Base-by-base conservation (phyloP, 2,329 filamentous ascomycete species). In the Xylariaceae sp. region DNA sequence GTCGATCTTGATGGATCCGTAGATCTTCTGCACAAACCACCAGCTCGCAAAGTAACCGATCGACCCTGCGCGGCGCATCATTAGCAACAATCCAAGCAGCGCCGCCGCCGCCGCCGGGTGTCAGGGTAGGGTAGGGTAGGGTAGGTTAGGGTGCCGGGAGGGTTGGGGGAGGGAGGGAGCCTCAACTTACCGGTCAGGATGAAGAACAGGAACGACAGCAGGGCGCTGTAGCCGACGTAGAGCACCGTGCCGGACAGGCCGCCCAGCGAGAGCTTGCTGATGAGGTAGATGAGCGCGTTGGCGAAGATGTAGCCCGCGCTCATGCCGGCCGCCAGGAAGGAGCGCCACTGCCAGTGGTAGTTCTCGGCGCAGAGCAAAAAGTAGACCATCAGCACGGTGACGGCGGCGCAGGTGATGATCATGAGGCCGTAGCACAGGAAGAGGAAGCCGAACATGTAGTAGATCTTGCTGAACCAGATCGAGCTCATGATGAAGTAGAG, bases 361-460 rank as follows among this genome's bases (percentile, higher is more conserved):
- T 98, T 92, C 64, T 98, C 92, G 1, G 86, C 80, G 56, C 90
- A 96, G 11, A 98, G 77, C 48, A 98, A 59, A 68, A 96, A 96
- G 63, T 98, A 98, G 0, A 95, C 85, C 72, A 96, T 81, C 13
- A 98, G 68, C 7, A 96, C 80, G 1, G 92, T 96, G 25, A 93
- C 90, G 1, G 89, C 82, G 0, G 90, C 90, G 38, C 83, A 88
- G 1, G 92, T 96, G 50, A 94, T 83, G 49, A 96, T 87, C 88
- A 98, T 95, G 31, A 98, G 75, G 9, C 85, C 89, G 55, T 94
- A 98, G 70, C 89, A 95, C 36, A 98, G 74, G 70, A 98, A 98
- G 22, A 98, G 68, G 72, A 98, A 98, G 15, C 92, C 92, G 52
- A 98, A 98, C 92, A 98, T 98, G 73, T 98, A 98, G 71, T 98